Conservation (phyloP, 2,329 filamentous ascomycete species). For the Paraconiothyrium brasiliense region DNA sequence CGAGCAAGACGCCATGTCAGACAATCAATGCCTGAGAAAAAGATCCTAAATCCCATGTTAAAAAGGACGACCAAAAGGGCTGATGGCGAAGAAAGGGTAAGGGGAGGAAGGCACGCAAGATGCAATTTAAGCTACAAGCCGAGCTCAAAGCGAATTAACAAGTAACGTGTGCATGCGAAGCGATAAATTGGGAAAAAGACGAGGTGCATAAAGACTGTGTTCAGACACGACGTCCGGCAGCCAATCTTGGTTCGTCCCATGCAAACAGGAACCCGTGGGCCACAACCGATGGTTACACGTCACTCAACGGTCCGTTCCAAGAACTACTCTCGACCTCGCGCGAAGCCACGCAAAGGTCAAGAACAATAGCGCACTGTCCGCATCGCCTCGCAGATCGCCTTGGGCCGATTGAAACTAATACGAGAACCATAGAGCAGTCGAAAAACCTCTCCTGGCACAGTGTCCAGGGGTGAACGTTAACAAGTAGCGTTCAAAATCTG, state of each 20-base stretch:
- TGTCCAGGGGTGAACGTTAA: neutral
- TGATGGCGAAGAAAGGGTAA: neutral
- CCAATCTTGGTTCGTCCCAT: neutral
- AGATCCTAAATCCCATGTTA: no score
- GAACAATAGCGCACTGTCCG: neutral
- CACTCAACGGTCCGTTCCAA: neutral
- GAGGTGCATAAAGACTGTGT: neutral
- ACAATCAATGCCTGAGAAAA: no score
- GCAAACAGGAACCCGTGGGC: neutral
- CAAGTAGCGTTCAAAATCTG: neutral
- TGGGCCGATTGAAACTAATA: neutral
- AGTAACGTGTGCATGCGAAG: neutral
- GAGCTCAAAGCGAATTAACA: neutral
- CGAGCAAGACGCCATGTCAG: no score
- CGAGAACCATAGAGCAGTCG: neutral
- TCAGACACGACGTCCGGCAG: neutral
- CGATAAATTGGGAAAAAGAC: no score
- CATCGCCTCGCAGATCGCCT: neutral
- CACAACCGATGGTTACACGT: neutral
- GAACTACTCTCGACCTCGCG: neutral
- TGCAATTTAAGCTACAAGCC: neutral
- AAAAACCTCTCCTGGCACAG: neutral
- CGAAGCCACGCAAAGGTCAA: neutral
- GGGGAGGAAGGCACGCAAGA: no score
- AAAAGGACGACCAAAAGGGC: no score